These are phyloP conservation scores for Stereum hirsutum DNA, from an alignment of 1,284 basidiomycete species.

Conservation along the genomic window DNA sequence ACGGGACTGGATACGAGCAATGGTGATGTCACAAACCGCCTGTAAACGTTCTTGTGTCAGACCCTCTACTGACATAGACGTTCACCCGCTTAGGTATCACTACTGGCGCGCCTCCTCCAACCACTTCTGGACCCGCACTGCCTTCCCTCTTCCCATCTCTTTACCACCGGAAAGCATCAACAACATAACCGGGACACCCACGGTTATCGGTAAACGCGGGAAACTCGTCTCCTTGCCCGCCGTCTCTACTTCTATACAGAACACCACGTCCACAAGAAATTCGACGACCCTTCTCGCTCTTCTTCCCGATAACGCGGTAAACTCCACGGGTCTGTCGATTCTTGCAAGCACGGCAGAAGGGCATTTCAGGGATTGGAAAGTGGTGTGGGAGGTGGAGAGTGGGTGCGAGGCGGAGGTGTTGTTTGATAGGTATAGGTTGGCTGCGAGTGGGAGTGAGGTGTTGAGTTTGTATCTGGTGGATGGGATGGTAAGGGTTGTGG, in stretches of 20 bases:
- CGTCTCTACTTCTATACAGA: no score
- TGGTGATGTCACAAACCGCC: conserved; percentile 18
- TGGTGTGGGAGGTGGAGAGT: conserved; percentile 23
- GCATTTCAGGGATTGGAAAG: conserved; percentile 27
- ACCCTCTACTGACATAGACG: not conserved
- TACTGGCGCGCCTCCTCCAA: conserved; percentile 29
- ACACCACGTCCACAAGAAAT: conserved; percentile 1
- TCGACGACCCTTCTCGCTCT: conserved; percentile 21
- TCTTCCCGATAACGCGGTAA: conserved; percentile 28
- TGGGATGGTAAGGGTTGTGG: conserved; percentile 25
- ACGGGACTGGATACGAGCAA: conserved; percentile 27
- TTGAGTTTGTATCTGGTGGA: conserved; percentile 29
- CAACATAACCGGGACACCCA: conserved; percentile 30
- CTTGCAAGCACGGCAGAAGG: conserved; percentile 24
- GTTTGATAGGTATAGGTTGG: conserved; percentile 26
- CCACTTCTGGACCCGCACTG: conserved; percentile 29
- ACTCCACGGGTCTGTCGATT: conserved; percentile 27
- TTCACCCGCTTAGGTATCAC: conserved; percentile 23
- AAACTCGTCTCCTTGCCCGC: conserved; percentile 24
- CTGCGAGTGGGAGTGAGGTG: conserved; percentile 24
- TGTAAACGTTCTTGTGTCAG: conserved; percentile 1
- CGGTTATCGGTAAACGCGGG: conserved; percentile 32
- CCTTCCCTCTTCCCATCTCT: conserved; percentile 22
- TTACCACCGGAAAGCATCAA: no score
- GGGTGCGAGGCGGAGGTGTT: conserved; percentile 29